Conservation (phyloP, 371 early-diverging fungal genomes). For the Nematocida sp. region DNA sequence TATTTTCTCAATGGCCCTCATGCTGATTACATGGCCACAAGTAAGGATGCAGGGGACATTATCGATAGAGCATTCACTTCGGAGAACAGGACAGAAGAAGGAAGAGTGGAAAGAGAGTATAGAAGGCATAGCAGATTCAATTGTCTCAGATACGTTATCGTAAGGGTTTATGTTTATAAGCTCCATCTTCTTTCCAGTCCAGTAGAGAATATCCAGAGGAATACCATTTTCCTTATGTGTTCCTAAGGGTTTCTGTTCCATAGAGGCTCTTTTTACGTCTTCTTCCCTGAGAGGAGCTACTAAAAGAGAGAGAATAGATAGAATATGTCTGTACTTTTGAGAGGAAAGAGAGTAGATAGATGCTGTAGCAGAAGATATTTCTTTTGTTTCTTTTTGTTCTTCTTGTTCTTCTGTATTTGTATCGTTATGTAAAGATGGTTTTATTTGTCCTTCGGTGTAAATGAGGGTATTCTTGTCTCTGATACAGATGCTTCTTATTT, state of each 20-base stretch:
- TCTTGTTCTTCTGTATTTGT: too few relatives aligned
- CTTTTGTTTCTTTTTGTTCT: too few relatives aligned
- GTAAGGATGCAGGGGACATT: constrained; percentile 41
- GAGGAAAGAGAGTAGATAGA: constrained; percentile 9
- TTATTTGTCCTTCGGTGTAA: constrained; percentile 7
- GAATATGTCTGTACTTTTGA: not conserved
- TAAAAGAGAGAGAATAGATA: not conserved
- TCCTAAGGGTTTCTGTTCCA: not conserved
- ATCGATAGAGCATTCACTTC: constrained; percentile 42
- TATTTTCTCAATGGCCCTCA: constrained; percentile 29
- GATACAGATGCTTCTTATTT: not conserved
- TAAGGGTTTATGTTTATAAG: constrained; percentile 36
- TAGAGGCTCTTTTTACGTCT: not conserved
- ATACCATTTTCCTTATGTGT: too few relatives aligned
- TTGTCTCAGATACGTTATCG: not conserved
- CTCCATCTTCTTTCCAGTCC: constrained; percentile 46
- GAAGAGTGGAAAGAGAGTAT: constrained; percentile 41
- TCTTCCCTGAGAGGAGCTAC: not conserved
- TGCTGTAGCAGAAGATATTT: too few relatives aligned
- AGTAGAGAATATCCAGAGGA: constrained; percentile 32
- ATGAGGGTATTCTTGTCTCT: not conserved
- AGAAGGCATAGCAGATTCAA: constrained; percentile 44
- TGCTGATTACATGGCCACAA: constrained; percentile 41
- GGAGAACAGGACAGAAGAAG: constrained; percentile 46
- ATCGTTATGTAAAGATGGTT: not conserved